Conservation (phyloP, 2,329 filamentous ascomycete genomes). For the Aureobasidium vineae region DNA sequence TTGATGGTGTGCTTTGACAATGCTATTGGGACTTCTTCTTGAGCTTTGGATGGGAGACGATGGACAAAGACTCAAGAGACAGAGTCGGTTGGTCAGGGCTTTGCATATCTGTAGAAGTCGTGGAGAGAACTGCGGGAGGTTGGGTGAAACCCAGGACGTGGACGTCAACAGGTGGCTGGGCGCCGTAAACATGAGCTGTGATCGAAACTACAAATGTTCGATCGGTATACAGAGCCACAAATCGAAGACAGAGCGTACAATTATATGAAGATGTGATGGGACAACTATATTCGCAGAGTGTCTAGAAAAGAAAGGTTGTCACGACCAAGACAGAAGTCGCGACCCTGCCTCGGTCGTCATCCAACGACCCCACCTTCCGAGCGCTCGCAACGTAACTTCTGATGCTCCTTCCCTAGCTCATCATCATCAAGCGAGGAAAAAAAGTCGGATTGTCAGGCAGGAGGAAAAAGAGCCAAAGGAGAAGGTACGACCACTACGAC, state of each 20-base stretch:
- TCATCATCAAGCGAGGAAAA: not conserved
- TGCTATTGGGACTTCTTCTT: not conserved
- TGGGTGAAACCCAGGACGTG: not conserved
- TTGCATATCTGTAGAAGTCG: no score
- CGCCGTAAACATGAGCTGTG: not conserved
- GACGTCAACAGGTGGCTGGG: not conserved
- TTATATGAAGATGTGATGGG: not conserved
- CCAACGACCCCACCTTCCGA: not conserved
- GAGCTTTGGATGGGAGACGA: not conserved
- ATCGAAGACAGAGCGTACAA: not conserved
- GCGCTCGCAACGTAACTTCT: not conserved
- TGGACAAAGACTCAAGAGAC: no score
- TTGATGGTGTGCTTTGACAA: slow-evolving; percentile 28
- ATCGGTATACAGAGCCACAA: not conserved
- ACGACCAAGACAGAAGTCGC: not conserved
- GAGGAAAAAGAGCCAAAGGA: not conserved
- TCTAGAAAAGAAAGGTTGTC: no score
- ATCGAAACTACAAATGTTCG: not conserved
- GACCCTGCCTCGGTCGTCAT: not conserved
- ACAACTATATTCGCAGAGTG: not conserved
- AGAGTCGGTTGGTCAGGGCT: no score
- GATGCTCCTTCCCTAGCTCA: no score
- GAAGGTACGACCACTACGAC: not conserved
- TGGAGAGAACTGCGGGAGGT: not conserved
- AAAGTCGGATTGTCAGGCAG: not conserved